Evolutionary conservation across 1,284 basidiomycete species (phyloP).

Genomic region (Clitocybe nebularis): DNA sequence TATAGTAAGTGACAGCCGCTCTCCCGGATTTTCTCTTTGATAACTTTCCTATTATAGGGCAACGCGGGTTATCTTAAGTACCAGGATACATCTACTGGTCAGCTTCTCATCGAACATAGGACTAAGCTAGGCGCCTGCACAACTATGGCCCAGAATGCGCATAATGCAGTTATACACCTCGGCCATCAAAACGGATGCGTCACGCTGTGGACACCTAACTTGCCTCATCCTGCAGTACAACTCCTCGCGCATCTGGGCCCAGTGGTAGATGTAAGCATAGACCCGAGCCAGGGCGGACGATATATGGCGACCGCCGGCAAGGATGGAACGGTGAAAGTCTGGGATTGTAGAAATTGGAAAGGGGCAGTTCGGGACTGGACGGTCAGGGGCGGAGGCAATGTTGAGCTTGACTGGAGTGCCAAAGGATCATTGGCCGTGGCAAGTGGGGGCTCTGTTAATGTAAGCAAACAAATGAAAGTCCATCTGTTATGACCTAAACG

Average conservation of each 20-base stretch:
- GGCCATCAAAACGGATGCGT: constrained; percentile 92
- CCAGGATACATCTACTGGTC: constrained; percentile 94
- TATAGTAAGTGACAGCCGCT: constrained; percentile 50
- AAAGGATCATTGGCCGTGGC: constrained; percentile 83
- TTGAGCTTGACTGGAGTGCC: constrained; percentile 75
- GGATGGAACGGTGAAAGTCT: constrained; percentile 89
- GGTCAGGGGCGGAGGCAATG: constrained; percentile 54
- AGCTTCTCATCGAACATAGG: constrained; percentile 85
- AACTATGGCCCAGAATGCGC: constrained; percentile 88
- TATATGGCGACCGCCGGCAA: constrained; percentile 91
- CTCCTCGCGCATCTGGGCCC: constrained; percentile 91
- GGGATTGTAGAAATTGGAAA: constrained; percentile 97
- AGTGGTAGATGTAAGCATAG: constrained; percentile 77
- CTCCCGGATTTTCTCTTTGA: constrained; percentile 3
- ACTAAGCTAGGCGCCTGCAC: constrained; percentile 86
- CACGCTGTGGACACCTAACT: constrained; percentile 94
- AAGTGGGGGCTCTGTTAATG: constrained; percentile 79
- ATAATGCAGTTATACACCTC: constrained; percentile 91
- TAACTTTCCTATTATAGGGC: constrained; percentile 46
- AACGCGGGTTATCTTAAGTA: constrained; percentile 92
- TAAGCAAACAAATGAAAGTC: constrained; percentile 33
- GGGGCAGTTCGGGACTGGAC: constrained; percentile 81
- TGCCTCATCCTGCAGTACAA: constrained; percentile 88
- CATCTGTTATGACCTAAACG: too few species aligned
- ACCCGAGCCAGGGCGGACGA: constrained; percentile 78